Percentiles rank a stretch among this genome's conserved stretches.
phyloP scores from a whole-genome alignment of 2,329 filamentous ascomycete species.

The Tolypocladium pustulatum region DNA sequence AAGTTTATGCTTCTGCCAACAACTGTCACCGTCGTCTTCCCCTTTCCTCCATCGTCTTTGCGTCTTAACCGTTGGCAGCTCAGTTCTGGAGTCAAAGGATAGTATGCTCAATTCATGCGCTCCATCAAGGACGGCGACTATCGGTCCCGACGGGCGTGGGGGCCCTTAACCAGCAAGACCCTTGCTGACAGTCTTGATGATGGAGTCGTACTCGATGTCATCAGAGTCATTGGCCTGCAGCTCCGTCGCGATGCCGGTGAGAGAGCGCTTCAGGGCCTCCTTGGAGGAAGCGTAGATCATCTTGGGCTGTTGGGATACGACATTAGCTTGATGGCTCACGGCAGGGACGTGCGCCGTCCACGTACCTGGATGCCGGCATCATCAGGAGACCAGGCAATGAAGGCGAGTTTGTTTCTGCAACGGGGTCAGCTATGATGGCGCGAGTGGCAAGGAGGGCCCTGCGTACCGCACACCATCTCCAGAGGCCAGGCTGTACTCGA shows the following conservation, averaged over 20 bases:
- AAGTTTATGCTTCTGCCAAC: conserved; percentile 2
- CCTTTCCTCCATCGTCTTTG: conserved; percentile 11
- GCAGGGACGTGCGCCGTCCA: background rate
- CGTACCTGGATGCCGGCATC: conserved; percentile 64
- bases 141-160: background rate
- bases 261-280: conserved; percentile 70
- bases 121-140: conserved; percentile 10
- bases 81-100: conserved; percentile 11
- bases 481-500: conserved; percentile 62
- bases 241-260: conserved; percentile 65
- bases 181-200: conserved; percentile 59
- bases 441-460: background rate
- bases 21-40: conserved; percentile 2
- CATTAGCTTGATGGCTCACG: background rate
- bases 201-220: conserved; percentile 67
- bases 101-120: conserved; percentile 15
- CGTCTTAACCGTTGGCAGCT: conserved; percentile 15
- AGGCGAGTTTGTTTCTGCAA: conserved; percentile 63
- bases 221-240: conserved; percentile 77
- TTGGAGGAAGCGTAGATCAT: conserved; percentile 89
- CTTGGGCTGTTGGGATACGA: conserved; percentile 48
- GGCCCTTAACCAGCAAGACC: conserved; percentile 37
- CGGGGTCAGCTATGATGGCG: conserved; percentile 9
- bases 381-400: conserved; percentile 74
- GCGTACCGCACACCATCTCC: conserved; percentile 63